Percentiles rank a stretch among this genome's conserved stretches.
Conservation (phyloP, 2,329 filamentous ascomycete species). For the Microascus cirrosus region DNA sequence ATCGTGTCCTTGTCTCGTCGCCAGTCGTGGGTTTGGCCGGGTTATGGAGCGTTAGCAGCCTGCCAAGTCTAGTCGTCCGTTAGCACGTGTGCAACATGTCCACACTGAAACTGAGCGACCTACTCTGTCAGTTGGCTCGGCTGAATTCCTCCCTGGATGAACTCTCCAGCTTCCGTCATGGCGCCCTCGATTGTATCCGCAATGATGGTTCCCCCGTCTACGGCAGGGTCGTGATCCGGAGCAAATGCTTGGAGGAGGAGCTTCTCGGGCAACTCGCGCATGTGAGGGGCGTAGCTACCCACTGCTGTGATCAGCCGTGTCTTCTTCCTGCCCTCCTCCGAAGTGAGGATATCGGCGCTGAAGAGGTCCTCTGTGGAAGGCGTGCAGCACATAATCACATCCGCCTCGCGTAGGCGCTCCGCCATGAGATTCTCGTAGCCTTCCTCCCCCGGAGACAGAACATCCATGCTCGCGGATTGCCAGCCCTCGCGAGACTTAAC, state of each 20-base stretch:
- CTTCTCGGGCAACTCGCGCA: slow-evolving; percentile 75
- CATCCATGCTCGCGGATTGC: slow-evolving; percentile 53
- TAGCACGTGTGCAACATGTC: slow-evolving; percentile 6
- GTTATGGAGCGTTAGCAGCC: slow-evolving; percentile 53
- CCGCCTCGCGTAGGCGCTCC: slow-evolving; percentile 58
- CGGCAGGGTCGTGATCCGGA: slow-evolving; percentile 50
- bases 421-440: slow-evolving; percentile 57
- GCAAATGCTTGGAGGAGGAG: slow-evolving; percentile 54
- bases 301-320: slow-evolving; percentile 63
- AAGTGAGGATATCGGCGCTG: slow-evolving; percentile 60
- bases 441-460: slow-evolving; percentile 58
- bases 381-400: slow-evolving; percentile 84
- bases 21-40: slow-evolving; percentile 16
- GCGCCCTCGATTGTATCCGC: slow-evolving; percentile 72
- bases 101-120: slow-evolving; percentile 15
- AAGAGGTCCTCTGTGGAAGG: slow-evolving; percentile 67
- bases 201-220: slow-evolving; percentile 54
- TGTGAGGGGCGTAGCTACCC: slow-evolving; percentile 57
- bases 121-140: slow-evolving; percentile 72
- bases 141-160: slow-evolving; percentile 65
- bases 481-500: slow-evolving; percentile 50
- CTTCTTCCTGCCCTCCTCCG: slow-evolving; percentile 56
- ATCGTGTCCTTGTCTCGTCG: slow-evolving; percentile 39
- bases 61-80: slow-evolving; percentile 48
- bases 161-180: slow-evolving; percentile 74